phyloP scores from a whole-genome alignment of 2,329 filamentous ascomycete genomes.

The Neofusicoccum umdonicola region DNA sequence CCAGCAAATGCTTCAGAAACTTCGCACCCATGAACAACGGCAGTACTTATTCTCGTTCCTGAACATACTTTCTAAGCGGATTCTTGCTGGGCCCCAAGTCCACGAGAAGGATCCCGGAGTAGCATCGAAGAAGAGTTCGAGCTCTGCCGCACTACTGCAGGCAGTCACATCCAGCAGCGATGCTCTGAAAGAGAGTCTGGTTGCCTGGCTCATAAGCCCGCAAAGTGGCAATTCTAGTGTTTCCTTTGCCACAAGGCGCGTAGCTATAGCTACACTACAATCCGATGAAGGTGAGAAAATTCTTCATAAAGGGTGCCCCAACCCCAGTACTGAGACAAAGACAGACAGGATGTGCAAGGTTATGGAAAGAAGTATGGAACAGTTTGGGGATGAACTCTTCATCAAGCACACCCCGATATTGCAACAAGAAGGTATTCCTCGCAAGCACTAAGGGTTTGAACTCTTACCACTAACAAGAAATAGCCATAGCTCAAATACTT shows the following conservation, averaged over 20 bases:
- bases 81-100: constrained; percentile 19
- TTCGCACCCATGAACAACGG: constrained; percentile 51
- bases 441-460: constrained; percentile 21
- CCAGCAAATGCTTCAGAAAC: constrained; percentile 37
- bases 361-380: constrained; percentile 65
- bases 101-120: neutral
- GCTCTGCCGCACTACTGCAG: constrained; percentile 18
- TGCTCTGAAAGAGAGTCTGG: constrained; percentile 21
- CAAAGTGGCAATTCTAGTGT: constrained; percentile 18
- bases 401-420: constrained; percentile 81
- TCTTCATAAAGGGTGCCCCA: neutral
- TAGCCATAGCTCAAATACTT: constrained; percentile 76
- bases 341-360: constrained; percentile 30
- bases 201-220: constrained; percentile 24
- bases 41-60: constrained; percentile 39
- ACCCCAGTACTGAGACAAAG: neutral
- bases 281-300: constrained; percentile 16
- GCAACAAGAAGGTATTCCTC: constrained; percentile 73
- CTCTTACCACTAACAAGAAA: neutral
- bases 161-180: constrained; percentile 18
- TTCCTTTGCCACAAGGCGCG: constrained; percentile 25
- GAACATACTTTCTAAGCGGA: constrained; percentile 25
- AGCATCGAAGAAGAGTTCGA: constrained; percentile 9
- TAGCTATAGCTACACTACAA: constrained; percentile 27
- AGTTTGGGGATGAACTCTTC: constrained; percentile 83